Base-by-base conservation (phyloP, 495 filamentous ascomycete species). In the Penicillium alfredii region DNA sequence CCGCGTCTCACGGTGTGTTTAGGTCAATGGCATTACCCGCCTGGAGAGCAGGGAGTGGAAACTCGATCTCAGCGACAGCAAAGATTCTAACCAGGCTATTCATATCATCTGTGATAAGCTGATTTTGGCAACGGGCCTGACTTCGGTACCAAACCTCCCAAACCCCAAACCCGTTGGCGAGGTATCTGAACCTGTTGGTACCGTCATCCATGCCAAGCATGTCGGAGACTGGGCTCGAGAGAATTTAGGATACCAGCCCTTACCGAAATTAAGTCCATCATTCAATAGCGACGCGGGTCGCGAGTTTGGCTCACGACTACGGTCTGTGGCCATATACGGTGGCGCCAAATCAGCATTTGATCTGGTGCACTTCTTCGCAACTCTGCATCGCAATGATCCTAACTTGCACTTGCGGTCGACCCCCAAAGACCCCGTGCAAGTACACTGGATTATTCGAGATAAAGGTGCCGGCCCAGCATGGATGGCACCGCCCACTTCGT, bases 371-470 rank as follows among this genome's bases (percentile, higher is more conserved):
- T 66, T 71, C 6, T 82, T 79, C 47, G 81, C 76, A 2, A 66
- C 68, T 0, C 35, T 60, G 0, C 56, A 60, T 27, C 47, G 35
- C 6, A 50, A 50, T 0, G 40, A 36, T 6, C 29, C 42, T 2
- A 31, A 33, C 1, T 22, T 47, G 12, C 44, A 47, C 11, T 32
- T 58, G 1, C 25, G 40, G 3, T 17, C 18, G 6, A 36, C 22
- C 4, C 2, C 64, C 54, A 7, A 78, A 66, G 4, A 56, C 68
- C 35, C 61, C 67, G 31, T 63, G 6, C 28, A 55, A 12, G 79
- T 92, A 0, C 64, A 84, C 35, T 86, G 80, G 84, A 66, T 90
- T 0, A 85, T 93, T 33, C 69, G 85, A 34, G 72, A 78, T 14
- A 75, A 68, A 6, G 83, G 83, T 2, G 30, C 22, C 13, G 56